A percentile compares a stretch with the other conserved stretches of the same genome.
Evolutionary conservation across 257 asterid genomes (phyloP).

Genomic region (Dorcoceras hygrometricum): DNA sequence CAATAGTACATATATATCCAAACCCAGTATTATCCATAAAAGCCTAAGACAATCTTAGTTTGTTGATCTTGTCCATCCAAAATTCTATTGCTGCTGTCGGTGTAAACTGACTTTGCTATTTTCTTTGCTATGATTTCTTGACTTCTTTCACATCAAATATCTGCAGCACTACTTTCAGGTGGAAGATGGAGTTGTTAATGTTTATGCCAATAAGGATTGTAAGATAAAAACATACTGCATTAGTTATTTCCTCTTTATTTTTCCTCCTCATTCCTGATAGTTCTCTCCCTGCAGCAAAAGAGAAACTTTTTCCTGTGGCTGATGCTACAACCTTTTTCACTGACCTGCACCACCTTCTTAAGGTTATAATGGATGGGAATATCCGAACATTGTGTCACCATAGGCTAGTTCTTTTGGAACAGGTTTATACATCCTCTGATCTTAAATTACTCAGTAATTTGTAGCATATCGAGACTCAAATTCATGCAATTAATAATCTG

Average conservation of each 20-base stretch:
- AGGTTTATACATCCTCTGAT: constrained; percentile 45
- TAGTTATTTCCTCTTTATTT: constrained; percentile 8
- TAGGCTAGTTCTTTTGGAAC: constrained; percentile 89
- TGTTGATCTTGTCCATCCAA: constrained; percentile 21
- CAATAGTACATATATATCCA: too few species aligned
- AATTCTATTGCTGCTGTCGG: constrained; percentile 3
- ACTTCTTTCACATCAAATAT: constrained; percentile 22
- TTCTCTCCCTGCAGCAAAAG: constrained; percentile 56
- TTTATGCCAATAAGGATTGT: constrained; percentile 78
- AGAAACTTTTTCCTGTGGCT: constrained; percentile 81
- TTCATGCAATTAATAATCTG: too few species aligned
- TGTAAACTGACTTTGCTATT: constrained; percentile 4
- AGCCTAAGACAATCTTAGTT: constrained; percentile 1
- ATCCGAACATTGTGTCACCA: constrained; percentile 87
- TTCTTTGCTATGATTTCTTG: constrained; percentile 13
- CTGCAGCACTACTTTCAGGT: constrained; percentile 86
- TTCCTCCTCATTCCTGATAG: background rate
- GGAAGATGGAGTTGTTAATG: constrained; percentile 98
- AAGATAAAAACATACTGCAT: constrained; percentile 30
- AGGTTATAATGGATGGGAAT: constrained; percentile 91
- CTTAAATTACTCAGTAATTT: background rate
- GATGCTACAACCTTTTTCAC: constrained; percentile 95
- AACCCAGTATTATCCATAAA: too few species aligned
- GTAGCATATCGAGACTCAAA: background rate
- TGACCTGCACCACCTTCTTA: constrained; percentile 87